Evolutionary conservation across 2,329 filamentous ascomycete species (phyloP), one percentile per base, ranked within the genome.

Genomic region (Aurifilum marmelostoma): DNA sequence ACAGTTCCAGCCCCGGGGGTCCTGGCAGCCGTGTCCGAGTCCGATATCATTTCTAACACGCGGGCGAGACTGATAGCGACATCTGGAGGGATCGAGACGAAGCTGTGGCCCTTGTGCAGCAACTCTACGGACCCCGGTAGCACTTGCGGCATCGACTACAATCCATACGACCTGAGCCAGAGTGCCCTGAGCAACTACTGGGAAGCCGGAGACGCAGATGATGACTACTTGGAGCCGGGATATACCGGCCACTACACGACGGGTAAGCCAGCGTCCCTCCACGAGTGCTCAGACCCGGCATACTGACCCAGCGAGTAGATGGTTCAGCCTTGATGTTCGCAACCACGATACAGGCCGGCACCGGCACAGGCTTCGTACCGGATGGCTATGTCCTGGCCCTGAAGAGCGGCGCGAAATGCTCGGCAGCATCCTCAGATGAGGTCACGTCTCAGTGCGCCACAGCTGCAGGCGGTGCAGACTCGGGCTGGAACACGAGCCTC

Each of bases 101-200:
- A 18, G 18, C 37, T 68, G 24, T 68, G 67, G 67, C 67, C 67
- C 29, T 32, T 60, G 24, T 68, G 67, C n/a, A 65, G 65, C 29
- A 54, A 60, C 54, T 21, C 32, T 34, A 34, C 18, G n/a, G 14
- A 12, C 3, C 12, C 60, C 2, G 21, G 7, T 1, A 32, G 47
- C 39, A 59, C 61, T 21, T 68, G 67, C 24, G 67, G 67, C 41
- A 61, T 66, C 56, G 29, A 7, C 2, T 68, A 68, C 34, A 58
- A 59, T 11, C 63, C 67, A 8, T 68, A 68, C 14, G 54, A 66
- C n/a, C 24, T 68, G 24, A 18, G 21, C 27, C 56, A 68, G 62
- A 68, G 67, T 29, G 52, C 32, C 1, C 39, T 68, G 37, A 66
- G 63, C 56, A 66, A 68, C 18, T 68, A 60, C 56, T 68, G 54